Base-by-base conservation (phyloP, 2,329 filamentous ascomycete genomes). In the Neurospora crassa region DNA sequence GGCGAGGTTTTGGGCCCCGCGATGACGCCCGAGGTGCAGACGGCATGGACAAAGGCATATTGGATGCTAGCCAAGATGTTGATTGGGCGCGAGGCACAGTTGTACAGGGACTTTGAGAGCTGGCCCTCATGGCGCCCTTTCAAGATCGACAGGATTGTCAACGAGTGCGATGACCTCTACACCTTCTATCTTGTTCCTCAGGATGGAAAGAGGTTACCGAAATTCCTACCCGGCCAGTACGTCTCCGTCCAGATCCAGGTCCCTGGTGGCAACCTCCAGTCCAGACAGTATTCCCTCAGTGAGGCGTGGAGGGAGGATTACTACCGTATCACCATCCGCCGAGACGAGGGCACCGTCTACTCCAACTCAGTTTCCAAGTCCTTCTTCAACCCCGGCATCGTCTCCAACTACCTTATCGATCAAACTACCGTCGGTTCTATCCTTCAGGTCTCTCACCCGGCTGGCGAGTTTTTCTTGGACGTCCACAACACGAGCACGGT, bases 241-340 rank as follows among this genome's bases (percentile, higher is more conserved):
- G 85, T 92, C 72, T 91, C 89, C 0, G 80, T 93, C 67, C 85
- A 86, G 68, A 79, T 90, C 8, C 82, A 85, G 68, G 84, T 91
- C 0, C 86, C 87, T 1, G 81, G 83, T 73, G 86, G 86, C 34
- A 86, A 88, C 77, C 80, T 84, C 74, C 91, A 94, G 79, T 85
- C 88, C 20, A 84, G 91, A 41, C 91, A 93, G 79, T 94, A 93
- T 81, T 92, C 90, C 37, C 84, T 94, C 73, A 91, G 87, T 76
- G 90, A 92, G 74, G 84, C 87, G 68, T 90, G 89, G 2, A 82
- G 83, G 2, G 81, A 84, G 10, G 84, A 87, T 68, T 87, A 89
- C 79, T 91, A 92, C 80, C 87, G 91, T 40, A 90, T 93, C 80
- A 91, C 86, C 68, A 85, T 94, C 71, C 92, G 92, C 84, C 87